Conservation (phyloP, 2,329 filamentous ascomycete genomes). For the Trichothecium roseum region DNA sequence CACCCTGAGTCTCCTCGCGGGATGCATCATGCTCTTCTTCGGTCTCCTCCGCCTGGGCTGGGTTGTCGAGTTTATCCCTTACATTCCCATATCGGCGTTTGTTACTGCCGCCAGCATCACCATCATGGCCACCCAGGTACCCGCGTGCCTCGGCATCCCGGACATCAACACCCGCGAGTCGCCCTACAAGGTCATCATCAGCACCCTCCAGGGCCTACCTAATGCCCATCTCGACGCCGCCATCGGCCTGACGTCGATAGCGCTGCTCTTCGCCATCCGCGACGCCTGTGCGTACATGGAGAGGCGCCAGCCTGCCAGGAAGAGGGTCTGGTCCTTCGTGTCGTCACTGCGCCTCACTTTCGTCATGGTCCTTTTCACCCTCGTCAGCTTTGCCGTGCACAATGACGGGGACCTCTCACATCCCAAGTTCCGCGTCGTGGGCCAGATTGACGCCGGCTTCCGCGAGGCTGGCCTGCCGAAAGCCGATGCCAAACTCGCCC, state of each 20-base stretch:
- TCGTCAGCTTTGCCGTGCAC: conserved; percentile 62
- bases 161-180: conserved; percentile 33
- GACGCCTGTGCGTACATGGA: conserved; percentile 49
- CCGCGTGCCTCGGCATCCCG: conserved; percentile 29
- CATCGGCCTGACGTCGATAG: conserved; percentile 58
- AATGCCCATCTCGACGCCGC: conserved; percentile 54
- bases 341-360: conserved; percentile 68
- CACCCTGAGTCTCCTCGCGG: conserved; percentile 33
- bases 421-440: conserved; percentile 52
- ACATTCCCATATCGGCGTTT: conserved; percentile 38
- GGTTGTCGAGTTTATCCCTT: conserved; percentile 40
- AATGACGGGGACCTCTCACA: conserved; percentile 34
- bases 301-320: conserved; percentile 45
- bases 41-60: conserved; percentile 37
- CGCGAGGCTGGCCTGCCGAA: conserved; percentile 49
- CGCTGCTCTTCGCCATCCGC: conserved; percentile 56
- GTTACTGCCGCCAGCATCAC: conserved; percentile 40
- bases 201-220: conserved; percentile 27
- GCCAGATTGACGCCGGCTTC: conserved; percentile 58
- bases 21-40: conserved; percentile 30
- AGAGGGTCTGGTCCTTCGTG: conserved; percentile 60
- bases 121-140: conserved; percentile 37
- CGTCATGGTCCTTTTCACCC: conserved; percentile 61
- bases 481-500: conserved; percentile 45
- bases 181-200: conserved; percentile 33